Evolutionary conservation across 2,329 filamentous ascomycete species (phyloP), one percentile per base, ranked within the genome.

Genomic region (Periconia digitata): DNA sequence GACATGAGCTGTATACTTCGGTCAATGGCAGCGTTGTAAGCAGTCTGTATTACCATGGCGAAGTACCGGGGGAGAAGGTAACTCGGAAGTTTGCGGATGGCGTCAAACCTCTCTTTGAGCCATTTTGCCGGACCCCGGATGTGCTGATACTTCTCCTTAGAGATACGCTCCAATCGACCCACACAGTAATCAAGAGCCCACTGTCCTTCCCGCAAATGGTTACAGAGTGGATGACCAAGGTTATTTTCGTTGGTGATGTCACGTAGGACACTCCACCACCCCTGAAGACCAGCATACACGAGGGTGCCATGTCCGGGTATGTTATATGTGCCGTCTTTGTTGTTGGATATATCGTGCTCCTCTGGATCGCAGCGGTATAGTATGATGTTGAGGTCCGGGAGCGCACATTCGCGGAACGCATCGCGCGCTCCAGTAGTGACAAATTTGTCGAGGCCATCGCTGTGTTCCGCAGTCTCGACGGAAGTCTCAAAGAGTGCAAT

Each of bases 401-500:
- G 76, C 63, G 83, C 83, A 29, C 92, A 79, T 6, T 86, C 81
- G 8, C 80, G 79, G 75, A 96, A 95, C 0, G 91, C 92, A 8
- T 84, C 81, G 54, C 86, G 85, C 0, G 86, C 90, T 24, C 89
- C 91, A 22, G 86, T 87, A 0, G 90, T 94, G 49, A 96, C 87
- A 67, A 88, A 95, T 37, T 85, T 87, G 67, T 96, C 92, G 16
- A 99, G 77, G 18, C 90, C 89, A 35, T 86, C 82, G 1, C 87
- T 85, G 68, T 95, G 89, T 65, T 96, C 90, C 2, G 89, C 89
- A 20, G 85, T 85, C 3, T 92, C 92, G 22, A 97, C 94, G 86
- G 89, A 97, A 0, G 94, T 99, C 74, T 97, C 92, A 59, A 96
- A 95, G 2, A 99, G 77, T 2, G 92, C 91, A 58, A 99, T 95